Percentiles rank a stretch among this genome's conserved stretches.
Evolutionary conservation across 176 grass and related monocot species (phyloP).

Genomic region (Phoenix roebelenii): DNA sequence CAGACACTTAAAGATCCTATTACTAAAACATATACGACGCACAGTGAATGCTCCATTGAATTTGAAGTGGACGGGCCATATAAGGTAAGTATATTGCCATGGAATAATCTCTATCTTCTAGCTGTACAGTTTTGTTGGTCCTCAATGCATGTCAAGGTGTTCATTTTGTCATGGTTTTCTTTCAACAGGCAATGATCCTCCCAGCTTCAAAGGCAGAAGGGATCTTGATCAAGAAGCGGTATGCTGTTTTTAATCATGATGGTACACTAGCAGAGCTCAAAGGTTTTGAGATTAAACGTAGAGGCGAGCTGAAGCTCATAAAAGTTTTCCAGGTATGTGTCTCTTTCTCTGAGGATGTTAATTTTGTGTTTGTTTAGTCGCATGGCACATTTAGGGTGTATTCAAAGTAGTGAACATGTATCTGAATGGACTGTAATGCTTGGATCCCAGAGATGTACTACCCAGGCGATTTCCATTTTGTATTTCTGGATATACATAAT

Average conservation of each 20-base stretch:
- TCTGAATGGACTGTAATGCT: not conserved
- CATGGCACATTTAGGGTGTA: not conserved
- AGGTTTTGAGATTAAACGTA: conserved; percentile 98
- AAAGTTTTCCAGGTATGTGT: conserved; percentile 97
- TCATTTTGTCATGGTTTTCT: not conserved
- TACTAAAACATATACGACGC: conserved; percentile 71
- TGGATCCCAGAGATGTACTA: not conserved
- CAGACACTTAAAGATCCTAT: conserved; percentile 74
- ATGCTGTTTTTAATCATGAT: conserved; percentile 99
- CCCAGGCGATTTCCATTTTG: too few relatives aligned
- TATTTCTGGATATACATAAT: too few relatives aligned
- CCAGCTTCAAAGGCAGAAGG: conserved; percentile 99
- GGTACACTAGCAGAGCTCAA: conserved; percentile 94
- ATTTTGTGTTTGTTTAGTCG: conserved; percentile 7
- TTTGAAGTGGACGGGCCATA: conserved; percentile 99
- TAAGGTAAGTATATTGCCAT: conserved; percentile 49
- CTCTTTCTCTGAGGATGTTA: conserved; percentile 12
- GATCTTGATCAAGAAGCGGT: conserved; percentile 92
- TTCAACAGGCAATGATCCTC: conserved; percentile 78
- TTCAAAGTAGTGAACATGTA: too few relatives aligned
- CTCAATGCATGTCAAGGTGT: too few relatives aligned
- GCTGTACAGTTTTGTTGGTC: too few relatives aligned
- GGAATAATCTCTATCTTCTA: too few relatives aligned
- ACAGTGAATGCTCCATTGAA: conserved; percentile 93
- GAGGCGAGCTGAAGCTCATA: conserved; percentile 98